Evolutionary conservation across 1,139 yeast genomes (phyloP).

Genomic region (Geotrichum reessii): DNA sequence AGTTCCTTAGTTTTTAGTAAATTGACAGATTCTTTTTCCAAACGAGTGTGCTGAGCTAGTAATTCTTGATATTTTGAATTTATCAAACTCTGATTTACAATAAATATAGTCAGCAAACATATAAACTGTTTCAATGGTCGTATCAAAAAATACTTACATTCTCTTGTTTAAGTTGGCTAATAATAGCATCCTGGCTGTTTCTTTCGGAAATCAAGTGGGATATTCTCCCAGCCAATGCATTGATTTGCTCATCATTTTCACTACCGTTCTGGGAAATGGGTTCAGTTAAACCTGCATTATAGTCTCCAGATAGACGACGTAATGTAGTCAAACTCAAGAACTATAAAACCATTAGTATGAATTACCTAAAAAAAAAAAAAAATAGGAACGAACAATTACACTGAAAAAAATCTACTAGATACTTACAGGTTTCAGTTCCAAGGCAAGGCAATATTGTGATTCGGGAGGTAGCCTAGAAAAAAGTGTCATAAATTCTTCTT

Average conservation of each 20-base stretch:
- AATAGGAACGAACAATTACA: no score
- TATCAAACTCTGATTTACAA: background rate
- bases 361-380: no score
- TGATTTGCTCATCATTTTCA: background rate
- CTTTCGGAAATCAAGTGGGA: background rate
- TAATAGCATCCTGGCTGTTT: background rate
- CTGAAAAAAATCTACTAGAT: background rate
- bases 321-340: no score
- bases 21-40: background rate
- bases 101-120: background rate
- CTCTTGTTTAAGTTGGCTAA: background rate
- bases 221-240: background rate
- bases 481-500: constrained; percentile 3
- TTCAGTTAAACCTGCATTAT: background rate
- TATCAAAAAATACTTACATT: background rate
- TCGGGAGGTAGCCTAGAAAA: constrained; percentile 1
- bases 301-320: background rate
- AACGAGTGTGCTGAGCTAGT: background rate
- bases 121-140: background rate
- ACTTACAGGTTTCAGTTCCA: constrained; percentile 6
- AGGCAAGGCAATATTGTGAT: background rate
- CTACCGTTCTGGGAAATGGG: background rate
- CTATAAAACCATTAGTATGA: no score
- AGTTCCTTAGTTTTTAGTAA: background rate
- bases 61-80: background rate